Evolutionary conservation across 164 flowering plant species (phyloP).

Genomic region (Liriodendron chinense): DNA sequence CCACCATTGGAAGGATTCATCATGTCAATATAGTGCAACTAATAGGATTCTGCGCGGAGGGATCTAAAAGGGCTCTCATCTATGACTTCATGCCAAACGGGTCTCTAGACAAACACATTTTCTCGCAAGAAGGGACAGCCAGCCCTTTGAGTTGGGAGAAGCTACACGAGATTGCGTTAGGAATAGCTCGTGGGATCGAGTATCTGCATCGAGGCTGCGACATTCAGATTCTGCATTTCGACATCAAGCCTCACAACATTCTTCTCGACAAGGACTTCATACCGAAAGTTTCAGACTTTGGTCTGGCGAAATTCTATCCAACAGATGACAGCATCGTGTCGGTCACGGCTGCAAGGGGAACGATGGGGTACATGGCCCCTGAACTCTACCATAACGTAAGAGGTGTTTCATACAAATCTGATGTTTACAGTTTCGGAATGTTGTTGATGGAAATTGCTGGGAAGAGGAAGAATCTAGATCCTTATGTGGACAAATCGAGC

Average conservation of each 20-base stretch:
- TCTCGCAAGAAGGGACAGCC: neutral
- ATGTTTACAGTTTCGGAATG: constrained; percentile 14
- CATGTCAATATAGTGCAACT: constrained; percentile 11
- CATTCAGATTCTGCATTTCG: constrained; percentile 13
- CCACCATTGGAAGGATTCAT: constrained; percentile 11
- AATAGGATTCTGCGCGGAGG: constrained; percentile 10
- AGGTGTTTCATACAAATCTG: constrained; percentile 6
- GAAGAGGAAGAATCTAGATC: constrained; percentile 1
- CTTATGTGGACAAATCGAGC: neutral
- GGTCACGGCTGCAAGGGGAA: constrained; percentile 1
- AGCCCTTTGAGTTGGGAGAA: constrained; percentile 9
- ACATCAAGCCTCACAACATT: constrained; percentile 16
- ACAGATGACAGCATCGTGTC: neutral
- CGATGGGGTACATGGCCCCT: constrained; percentile 13
- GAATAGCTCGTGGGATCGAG: constrained; percentile 8
- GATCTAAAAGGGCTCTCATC: constrained; percentile 11
- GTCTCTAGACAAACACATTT: constrained; percentile 7
- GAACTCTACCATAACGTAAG: constrained; percentile 8
- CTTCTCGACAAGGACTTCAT: constrained; percentile 7
- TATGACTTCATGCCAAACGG: constrained; percentile 14
- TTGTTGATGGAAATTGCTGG: constrained; percentile 12
- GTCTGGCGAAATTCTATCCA: constrained; percentile 10
- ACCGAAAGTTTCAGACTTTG: constrained; percentile 19
- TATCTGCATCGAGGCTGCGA: constrained; percentile 16
- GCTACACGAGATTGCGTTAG: constrained; percentile 4